Conservation (phyloP, 495 filamentous ascomycete genomes). For the Penicillium arizonense region DNA sequence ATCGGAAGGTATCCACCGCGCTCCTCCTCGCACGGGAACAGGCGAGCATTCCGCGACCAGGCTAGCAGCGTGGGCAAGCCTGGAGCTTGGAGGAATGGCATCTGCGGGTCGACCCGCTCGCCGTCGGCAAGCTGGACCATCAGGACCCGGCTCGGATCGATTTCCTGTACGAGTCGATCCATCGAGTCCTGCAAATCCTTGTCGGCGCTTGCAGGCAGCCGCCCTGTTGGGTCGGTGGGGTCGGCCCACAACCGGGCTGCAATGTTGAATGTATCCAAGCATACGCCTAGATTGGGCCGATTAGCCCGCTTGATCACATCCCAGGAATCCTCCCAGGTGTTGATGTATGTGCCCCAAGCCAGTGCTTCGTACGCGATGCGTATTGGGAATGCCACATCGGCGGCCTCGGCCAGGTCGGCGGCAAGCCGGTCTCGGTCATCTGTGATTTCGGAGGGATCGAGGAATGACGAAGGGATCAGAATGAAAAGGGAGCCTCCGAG, state of each 20-base stretch:
- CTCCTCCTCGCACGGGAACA: constrained; percentile 67
- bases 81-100: constrained; percentile 14
- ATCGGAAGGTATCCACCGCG: constrained; percentile 64
- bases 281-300: constrained; percentile 68
- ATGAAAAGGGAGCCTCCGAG: constrained; percentile 60
- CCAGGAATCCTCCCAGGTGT: constrained; percentile 71
- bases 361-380: constrained; percentile 68
- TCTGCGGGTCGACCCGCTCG: constrained; percentile 45
- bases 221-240: constrained; percentile 50
- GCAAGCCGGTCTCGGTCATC: constrained; percentile 54
- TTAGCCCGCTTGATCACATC: constrained; percentile 60
- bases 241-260: constrained; percentile 67
- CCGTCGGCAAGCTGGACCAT: constrained; percentile 74
- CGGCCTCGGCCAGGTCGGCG: constrained; percentile 57
- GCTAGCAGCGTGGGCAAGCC: constrained; percentile 29
- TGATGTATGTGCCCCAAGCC: constrained; percentile 66
- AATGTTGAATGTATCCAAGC: constrained; percentile 77
- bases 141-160: constrained; percentile 63
- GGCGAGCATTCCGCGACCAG: constrained; percentile 69
- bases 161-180: constrained; percentile 46
- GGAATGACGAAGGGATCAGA: constrained; percentile 66
- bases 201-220: constrained; percentile 47
- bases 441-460: constrained; percentile 49
- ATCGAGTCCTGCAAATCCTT: constrained; percentile 52
- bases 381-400: constrained; percentile 58